A percentile compares a stretch with the other conserved stretches of the same genome.
Evolutionary conservation across 2,329 filamentous ascomycete genomes (phyloP).

Genomic region (Colletotrichum sansevieriae): DNA sequence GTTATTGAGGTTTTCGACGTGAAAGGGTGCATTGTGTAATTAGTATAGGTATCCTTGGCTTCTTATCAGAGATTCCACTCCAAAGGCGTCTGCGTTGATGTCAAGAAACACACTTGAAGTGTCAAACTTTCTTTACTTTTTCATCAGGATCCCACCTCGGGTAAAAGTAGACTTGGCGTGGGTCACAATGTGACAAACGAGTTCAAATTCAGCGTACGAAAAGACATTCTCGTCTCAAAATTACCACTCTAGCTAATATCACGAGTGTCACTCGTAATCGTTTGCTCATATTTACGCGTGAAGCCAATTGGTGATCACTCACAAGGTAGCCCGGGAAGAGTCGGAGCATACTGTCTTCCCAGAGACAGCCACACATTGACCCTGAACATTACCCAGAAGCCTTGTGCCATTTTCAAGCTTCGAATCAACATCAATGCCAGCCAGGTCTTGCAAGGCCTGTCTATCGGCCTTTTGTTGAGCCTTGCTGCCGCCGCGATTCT

Average conservation of each 20-base stretch:
- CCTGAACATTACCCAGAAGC: conserved; percentile 26
- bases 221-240: neutral
- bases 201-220: neutral
- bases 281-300: too few species aligned
- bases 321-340: conserved; percentile 19
- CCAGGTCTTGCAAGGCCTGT: conserved; percentile 29
- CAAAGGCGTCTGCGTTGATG: too few species aligned
- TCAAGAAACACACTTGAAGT: too few species aligned
- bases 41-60: too few species aligned
- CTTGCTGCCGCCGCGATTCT: conserved; percentile 19
- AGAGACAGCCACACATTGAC: conserved; percentile 29
- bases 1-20: too few species aligned
- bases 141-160: too few species aligned
- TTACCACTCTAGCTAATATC: neutral
- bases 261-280: too few species aligned
- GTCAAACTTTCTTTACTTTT: too few species aligned
- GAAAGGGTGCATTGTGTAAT: too few species aligned
- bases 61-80: too few species aligned
- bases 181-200: too few species aligned
- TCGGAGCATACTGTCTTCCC: conserved; percentile 31
- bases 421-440: conserved; percentile 27
- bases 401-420: conserved; percentile 31
- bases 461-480: conserved; percentile 21
- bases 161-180: too few species aligned
- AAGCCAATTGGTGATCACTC: neutral